phyloP scores from a whole-genome alignment of 371 early-diverging fungal genomes.

The Lichtheimia corymbifera region DNA sequence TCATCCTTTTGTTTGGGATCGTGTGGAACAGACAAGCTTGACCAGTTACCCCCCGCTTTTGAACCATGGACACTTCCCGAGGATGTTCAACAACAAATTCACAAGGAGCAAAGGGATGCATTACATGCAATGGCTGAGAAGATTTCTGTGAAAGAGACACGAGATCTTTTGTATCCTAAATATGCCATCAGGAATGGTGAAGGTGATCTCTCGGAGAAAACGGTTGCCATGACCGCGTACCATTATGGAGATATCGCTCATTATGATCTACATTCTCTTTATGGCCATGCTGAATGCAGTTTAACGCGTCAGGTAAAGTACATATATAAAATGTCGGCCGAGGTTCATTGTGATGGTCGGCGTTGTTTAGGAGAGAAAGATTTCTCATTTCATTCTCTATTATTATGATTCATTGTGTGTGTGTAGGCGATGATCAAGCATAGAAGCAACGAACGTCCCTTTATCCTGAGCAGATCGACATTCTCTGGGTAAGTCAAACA shows the following conservation, averaged over 20 bases:
- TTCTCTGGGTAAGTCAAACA: conserved; percentile 52
- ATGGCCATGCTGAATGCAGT: conserved; percentile 60
- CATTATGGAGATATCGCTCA: conserved; percentile 57
- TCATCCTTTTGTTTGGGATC: conserved; percentile 49
- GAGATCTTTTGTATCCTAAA: conserved; percentile 34
- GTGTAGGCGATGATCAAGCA: conserved; percentile 26
- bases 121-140: conserved; percentile 25
- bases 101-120: conserved; percentile 21
- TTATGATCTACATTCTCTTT: conserved; percentile 69
- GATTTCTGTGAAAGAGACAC: conserved; percentile 17
- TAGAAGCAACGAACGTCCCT: conserved; percentile 60
- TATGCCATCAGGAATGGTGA: conserved; percentile 37
- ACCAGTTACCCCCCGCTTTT: conserved; percentile 20
- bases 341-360: not conserved
- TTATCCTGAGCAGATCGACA: conserved; percentile 71
- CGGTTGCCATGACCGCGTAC: conserved; percentile 56
- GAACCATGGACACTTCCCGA: conserved; percentile 31
- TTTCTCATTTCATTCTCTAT: not conserved
- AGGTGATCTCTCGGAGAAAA: conserved; percentile 51
- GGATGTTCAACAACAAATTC: conserved; percentile 20
- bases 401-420: conserved; percentile 9
- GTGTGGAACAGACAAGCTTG: conserved; percentile 18
- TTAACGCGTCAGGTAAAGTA: conserved; percentile 51
- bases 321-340: not conserved
- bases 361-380: not conserved